These are phyloP conservation scores for Hibiscus tridactylites DNA, from an alignment of 345 rosid species.

Conservation along the genomic window DNA sequence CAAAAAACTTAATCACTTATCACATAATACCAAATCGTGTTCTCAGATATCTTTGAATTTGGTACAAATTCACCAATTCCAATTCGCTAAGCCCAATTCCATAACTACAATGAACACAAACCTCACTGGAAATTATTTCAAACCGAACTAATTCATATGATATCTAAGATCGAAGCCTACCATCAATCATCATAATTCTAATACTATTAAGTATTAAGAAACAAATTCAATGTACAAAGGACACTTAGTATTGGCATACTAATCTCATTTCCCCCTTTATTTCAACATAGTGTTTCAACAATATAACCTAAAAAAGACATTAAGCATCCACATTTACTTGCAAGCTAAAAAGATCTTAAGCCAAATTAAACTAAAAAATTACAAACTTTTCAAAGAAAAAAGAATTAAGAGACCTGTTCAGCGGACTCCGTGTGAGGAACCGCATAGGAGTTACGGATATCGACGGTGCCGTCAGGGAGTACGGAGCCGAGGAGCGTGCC, in stretches of 20 bases:
- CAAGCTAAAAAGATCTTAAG: neutral
- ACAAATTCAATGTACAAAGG: neutral
- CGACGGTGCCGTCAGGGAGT: constrained; percentile 81
- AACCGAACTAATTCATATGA: neutral
- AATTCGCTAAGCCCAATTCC: neutral
- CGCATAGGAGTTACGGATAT: constrained; percentile 86
- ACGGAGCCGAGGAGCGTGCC: constrained; percentile 95
- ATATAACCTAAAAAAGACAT: too few species aligned
- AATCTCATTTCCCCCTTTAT: neutral
- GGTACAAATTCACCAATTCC: neutral
- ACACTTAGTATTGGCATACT: neutral
- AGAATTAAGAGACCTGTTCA: constrained; percentile 47
- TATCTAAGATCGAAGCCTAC: neutral
- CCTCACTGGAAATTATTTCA: too few species aligned
- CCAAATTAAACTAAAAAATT: neutral
- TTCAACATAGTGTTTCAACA: neutral
- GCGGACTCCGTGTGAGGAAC: constrained; percentile 94
- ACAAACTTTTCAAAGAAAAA: neutral
- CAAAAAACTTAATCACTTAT: neutral
- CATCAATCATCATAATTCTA: neutral
- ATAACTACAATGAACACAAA: neutral
- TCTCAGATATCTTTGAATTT: neutral
- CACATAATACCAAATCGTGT: neutral
- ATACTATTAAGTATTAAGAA: neutral
- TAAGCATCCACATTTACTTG: neutral